Evolutionary conservation across 2,329 filamentous ascomycete species (phyloP).

Genomic region (Sarocladium oryzae): DNA sequence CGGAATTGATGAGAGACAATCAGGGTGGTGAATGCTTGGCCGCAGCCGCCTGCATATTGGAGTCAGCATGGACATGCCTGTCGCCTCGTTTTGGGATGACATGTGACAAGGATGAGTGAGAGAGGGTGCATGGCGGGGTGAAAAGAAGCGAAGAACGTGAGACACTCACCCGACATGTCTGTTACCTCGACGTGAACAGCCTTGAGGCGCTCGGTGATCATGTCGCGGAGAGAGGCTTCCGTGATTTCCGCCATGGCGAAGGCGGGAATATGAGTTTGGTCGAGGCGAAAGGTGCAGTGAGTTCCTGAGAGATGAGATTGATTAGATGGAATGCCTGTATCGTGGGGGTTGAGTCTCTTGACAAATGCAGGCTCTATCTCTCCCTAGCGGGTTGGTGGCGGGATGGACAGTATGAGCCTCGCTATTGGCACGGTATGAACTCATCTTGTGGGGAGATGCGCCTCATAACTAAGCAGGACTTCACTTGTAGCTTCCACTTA

Average conservation of each 20-base stretch:
- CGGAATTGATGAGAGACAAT: conserved; percentile 62
- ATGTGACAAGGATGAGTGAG: neutral
- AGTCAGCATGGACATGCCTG: conserved; percentile 3
- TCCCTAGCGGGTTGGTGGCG: neutral
- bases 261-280: conserved; percentile 2
- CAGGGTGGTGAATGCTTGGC: conserved; percentile 53
- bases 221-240: conserved; percentile 61
- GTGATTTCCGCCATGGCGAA: conserved; percentile 59
- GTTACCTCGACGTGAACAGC: conserved; percentile 80
- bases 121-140: neutral
- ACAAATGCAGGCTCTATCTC: neutral
- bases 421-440: conserved; percentile 24
- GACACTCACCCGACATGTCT: conserved; percentile 75
- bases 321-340: conserved; percentile 25
- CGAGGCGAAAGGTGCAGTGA: no score
- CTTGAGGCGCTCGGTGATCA: conserved; percentile 62
- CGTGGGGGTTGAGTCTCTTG: conserved; percentile 7
- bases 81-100: neutral
- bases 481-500: neutral
- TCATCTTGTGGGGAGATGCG: conserved; percentile 19
- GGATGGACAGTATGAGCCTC: conserved; percentile 18
- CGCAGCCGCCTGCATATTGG: conserved; percentile 45
- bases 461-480: no score
- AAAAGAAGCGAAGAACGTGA: neutral
- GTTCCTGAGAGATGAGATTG: conserved; percentile 25